A percentile compares a stretch with the other conserved stretches of the same genome.
phyloP scores from a whole-genome alignment of 768 basidiomycete species.

The Pisolithus marmoratus region DNA sequence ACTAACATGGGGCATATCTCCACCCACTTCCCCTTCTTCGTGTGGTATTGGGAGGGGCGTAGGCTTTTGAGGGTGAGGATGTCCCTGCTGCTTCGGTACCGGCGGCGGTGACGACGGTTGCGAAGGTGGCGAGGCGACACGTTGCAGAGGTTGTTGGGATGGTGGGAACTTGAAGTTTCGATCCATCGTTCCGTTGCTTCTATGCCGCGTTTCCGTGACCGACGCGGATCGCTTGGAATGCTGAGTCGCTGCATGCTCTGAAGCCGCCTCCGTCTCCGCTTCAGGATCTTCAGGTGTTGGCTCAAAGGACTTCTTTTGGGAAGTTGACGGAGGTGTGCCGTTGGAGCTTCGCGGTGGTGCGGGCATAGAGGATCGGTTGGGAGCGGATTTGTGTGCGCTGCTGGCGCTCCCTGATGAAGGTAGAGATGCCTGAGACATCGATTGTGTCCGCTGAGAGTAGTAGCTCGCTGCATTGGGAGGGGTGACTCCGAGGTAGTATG shows the following conservation, averaged over 20 bases:
- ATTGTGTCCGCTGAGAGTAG: slow-evolving; percentile 50
- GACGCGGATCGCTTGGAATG: slow-evolving; percentile 15
- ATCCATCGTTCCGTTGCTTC: slow-evolving; percentile 73
- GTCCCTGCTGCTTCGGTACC: not conserved
- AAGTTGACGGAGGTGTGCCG: slow-evolving; percentile 35
- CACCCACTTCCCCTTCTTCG: too few species aligned
- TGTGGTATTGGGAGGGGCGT: slow-evolving; percentile 3
- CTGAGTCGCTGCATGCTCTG: slow-evolving; percentile 9
- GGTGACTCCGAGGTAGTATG: slow-evolving; percentile 75
- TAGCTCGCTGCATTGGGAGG: slow-evolving; percentile 40
- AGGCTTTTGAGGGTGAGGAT: slow-evolving; percentile 15
- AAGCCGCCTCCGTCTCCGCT: slow-evolving; percentile 30
- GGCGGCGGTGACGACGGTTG: slow-evolving; percentile 20
- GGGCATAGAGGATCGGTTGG: slow-evolving; percentile 67
- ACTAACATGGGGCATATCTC: slow-evolving; percentile 11
- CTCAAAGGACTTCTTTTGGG: slow-evolving; percentile 35
- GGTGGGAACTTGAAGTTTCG: slow-evolving; percentile 66
- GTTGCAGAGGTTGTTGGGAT: slow-evolving; percentile 7
- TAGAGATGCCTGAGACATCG: slow-evolving; percentile 67
- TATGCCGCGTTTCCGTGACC: slow-evolving; percentile 25
- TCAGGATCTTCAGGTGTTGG: slow-evolving; percentile 45
- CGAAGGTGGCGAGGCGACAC: slow-evolving; percentile 21
- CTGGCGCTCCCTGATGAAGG: slow-evolving; percentile 35
- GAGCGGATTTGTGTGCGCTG: slow-evolving; percentile 29
- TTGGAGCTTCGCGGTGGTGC: slow-evolving; percentile 40